Evolutionary conservation across 805 yeast genomes (phyloP).

Genomic region (Hanseniaspora taiwanica): DNA sequence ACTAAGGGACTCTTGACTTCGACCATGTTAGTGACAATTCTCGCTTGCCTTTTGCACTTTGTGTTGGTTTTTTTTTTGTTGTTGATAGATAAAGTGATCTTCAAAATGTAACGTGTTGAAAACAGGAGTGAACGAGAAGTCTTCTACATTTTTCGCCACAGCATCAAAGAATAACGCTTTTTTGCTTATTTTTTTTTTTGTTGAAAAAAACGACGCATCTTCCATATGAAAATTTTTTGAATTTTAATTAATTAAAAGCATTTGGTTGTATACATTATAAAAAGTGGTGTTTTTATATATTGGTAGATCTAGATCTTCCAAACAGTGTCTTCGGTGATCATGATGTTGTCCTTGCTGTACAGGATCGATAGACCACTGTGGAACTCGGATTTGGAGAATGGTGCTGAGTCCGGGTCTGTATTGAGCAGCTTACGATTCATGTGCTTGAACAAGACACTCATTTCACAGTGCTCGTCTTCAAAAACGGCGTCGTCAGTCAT

Average conservation of each 20-base stretch:
- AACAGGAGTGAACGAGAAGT: too few species aligned
- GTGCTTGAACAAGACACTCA: neutral
- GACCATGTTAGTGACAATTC: neutral
- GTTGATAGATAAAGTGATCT: too few species aligned
- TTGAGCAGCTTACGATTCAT: neutral
- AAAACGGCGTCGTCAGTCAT: neutral
- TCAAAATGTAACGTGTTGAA: too few species aligned
- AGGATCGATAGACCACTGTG: conserved; percentile 30
- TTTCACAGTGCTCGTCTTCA: neutral
- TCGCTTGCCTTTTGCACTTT: conserved; percentile 6
- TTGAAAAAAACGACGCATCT: too few species aligned
- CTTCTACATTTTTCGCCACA: too few species aligned
- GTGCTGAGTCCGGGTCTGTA: neutral
- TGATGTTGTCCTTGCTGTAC: conserved; percentile 32
- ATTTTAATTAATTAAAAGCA: neutral
- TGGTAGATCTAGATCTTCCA: too few species aligned
- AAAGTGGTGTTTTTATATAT: neutral
- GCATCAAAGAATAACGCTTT: too few species aligned
- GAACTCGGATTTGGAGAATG: conserved; percentile 13
- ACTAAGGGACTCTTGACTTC: conserved; percentile 44
- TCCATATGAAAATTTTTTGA: too few species aligned
- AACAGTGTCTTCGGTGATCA: conserved; percentile 35
- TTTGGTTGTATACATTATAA: neutral
- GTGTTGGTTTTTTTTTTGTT: neutral
- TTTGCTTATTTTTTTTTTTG: too few species aligned